These are phyloP conservation scores for Urostyla sp. DNA, from an alignment of 73 alveolate species.

Conservation along the genomic window DNA sequence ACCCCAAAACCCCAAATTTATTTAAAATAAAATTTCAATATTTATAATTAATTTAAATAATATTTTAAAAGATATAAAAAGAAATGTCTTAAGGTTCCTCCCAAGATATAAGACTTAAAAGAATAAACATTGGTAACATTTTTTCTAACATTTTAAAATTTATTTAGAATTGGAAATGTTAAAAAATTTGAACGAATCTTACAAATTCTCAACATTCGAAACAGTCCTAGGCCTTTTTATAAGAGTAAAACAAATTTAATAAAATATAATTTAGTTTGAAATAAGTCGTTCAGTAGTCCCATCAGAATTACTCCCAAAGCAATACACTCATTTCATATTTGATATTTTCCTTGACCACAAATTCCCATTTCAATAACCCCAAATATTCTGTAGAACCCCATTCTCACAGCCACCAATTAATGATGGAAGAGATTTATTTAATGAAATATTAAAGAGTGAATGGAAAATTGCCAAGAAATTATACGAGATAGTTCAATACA, in stretches of 20 bases:
- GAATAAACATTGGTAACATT: constrained; percentile 20
- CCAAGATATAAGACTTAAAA: constrained; percentile 15
- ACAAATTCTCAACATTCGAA: constrained; percentile 40
- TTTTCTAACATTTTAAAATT: background rate
- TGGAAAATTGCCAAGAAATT: constrained; percentile 69
- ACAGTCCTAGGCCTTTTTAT: constrained; percentile 45
- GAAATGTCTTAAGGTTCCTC: constrained; percentile 10
- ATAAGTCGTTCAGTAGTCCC: background rate
- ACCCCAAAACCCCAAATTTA: background rate
- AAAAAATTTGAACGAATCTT: constrained; percentile 10
- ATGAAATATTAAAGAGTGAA: constrained; percentile 57
- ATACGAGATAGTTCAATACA: constrained; percentile 45
- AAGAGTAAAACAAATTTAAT: constrained; percentile 10
- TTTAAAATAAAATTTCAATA: background rate
- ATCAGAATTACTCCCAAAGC: constrained; percentile 4
- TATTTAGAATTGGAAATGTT: constrained; percentile 46
- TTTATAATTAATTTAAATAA: background rate
- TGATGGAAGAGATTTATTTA: constrained; percentile 68
- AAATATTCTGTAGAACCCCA: constrained; percentile 51
- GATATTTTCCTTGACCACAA: constrained; percentile 64
- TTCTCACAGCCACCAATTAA: constrained; percentile 52
- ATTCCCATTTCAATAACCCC: constrained; percentile 69
- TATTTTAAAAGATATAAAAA: background rate
- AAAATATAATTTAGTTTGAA: background rate
- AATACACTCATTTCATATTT: constrained; percentile 9